Conservation (phyloP, 306 rosid species). For the Bauhinia variegata region DNA sequence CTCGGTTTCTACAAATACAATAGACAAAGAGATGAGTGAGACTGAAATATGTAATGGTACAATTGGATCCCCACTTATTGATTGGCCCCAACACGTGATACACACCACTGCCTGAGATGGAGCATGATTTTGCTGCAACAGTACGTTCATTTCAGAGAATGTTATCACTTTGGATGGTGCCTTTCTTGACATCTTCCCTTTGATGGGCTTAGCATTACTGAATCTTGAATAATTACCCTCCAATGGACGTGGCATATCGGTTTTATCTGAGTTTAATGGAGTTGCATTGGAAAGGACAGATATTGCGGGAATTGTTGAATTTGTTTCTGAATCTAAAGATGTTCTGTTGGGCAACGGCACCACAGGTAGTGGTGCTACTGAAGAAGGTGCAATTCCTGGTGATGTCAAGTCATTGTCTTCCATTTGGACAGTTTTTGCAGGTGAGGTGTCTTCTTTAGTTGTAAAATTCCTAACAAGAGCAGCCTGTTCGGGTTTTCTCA, state of each 20-base stretch:
- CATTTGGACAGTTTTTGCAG: constrained; percentile 31
- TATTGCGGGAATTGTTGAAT: constrained; percentile 33
- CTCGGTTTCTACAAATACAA: constrained; percentile 52
- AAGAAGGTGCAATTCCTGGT: constrained; percentile 38
- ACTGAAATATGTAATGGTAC: neutral
- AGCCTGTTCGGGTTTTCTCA: constrained; percentile 32
- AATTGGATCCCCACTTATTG: constrained; percentile 12
- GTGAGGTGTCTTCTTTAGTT: constrained; percentile 27
- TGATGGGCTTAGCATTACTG: constrained; percentile 28
- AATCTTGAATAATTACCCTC: constrained; percentile 11
- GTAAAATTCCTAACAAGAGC: constrained; percentile 29
- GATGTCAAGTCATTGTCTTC: constrained; percentile 35
- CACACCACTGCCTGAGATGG: constrained; percentile 55
- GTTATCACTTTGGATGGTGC: constrained; percentile 57
- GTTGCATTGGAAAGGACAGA: constrained; percentile 35
- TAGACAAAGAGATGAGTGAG: constrained; percentile 14
- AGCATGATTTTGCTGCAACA: constrained; percentile 52
- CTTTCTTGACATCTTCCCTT: constrained; percentile 40
- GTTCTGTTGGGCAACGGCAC: constrained; percentile 34
- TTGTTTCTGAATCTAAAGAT: constrained; percentile 36
- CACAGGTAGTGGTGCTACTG: constrained; percentile 38
- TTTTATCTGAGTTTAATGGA: constrained; percentile 32
- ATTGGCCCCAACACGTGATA: constrained; percentile 8
- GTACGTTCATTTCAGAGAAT: constrained; percentile 70
- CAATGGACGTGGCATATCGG: constrained; percentile 44